Conservation (phyloP, 148 eudicot species). For the Camellia granthamiana region DNA sequence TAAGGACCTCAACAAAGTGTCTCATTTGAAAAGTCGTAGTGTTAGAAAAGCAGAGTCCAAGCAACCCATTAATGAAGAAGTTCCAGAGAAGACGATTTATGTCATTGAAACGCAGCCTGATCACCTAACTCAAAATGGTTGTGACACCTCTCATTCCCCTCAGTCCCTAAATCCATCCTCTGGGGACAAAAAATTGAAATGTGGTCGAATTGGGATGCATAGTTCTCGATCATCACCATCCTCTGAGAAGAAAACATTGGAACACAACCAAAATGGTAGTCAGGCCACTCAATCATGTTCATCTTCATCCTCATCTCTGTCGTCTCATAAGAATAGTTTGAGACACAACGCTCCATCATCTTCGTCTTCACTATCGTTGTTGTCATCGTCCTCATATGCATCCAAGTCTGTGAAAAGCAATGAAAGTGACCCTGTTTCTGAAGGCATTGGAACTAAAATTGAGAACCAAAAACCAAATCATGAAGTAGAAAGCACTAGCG, state of each 20-base stretch:
- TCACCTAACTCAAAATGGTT: slow-evolving; percentile 3
- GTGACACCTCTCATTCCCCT: neutral
- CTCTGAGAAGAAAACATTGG: slow-evolving; percentile 17
- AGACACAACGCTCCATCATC: slow-evolving; percentile 17
- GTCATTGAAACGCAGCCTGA: slow-evolving; percentile 27
- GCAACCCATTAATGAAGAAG: slow-evolving; percentile 19
- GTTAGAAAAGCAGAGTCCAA: slow-evolving; percentile 23
- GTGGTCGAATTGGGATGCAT: neutral
- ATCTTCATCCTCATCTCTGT: slow-evolving; percentile 20
- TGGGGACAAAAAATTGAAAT: slow-evolving; percentile 12
- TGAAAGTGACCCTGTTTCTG: slow-evolving; percentile 18
- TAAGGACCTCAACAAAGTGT: slow-evolving; percentile 28
- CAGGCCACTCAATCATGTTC: neutral
- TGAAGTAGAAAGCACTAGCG: slow-evolving; percentile 21
- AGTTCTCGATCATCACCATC: slow-evolving; percentile 3
- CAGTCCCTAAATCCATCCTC: neutral
- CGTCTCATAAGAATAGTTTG: slow-evolving; percentile 21
- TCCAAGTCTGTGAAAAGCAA: slow-evolving; percentile 14
- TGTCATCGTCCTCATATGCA: slow-evolving; percentile 7
- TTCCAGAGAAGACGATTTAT: slow-evolving; percentile 38
- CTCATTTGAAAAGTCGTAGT: slow-evolving; percentile 23
- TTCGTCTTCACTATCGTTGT: slow-evolving; percentile 5
- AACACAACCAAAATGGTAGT: slow-evolving; percentile 13
- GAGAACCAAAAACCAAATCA: slow-evolving; percentile 26
- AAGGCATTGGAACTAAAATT: slow-evolving; percentile 25